Percentiles rank a stretch among this genome's conserved stretches.
Evolutionary conservation across 768 basidiomycete species (phyloP).

Genomic region (Kwoniella dendrophila): DNA sequence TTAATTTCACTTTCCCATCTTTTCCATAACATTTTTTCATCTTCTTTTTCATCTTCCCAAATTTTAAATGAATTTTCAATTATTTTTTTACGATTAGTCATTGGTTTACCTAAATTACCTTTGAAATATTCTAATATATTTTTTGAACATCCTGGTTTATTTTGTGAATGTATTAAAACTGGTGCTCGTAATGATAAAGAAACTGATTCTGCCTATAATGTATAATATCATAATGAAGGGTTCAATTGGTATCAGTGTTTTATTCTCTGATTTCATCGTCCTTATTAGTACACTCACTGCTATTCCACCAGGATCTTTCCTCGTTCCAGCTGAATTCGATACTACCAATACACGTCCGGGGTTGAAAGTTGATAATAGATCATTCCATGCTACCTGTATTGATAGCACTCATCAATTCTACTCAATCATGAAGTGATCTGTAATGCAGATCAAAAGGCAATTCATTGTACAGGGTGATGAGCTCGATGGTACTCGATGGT

Average conservation of each 20-base stretch:
- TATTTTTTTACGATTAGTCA: slow-evolving; percentile 16
- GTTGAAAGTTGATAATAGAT: slow-evolving; percentile 73
- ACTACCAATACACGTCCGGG: slow-evolving; percentile 81
- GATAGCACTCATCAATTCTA: not conserved
- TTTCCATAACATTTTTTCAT: slow-evolving; percentile 54
- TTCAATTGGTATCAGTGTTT: not conserved
- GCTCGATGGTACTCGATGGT: not conserved
- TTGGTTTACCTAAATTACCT: slow-evolving; percentile 59
- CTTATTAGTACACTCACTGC: slow-evolving; percentile 62
- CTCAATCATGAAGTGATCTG: not conserved
- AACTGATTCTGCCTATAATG: slow-evolving; percentile 80
- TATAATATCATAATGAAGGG: not conserved
- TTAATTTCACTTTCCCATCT: slow-evolving; percentile 25
- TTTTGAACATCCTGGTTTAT: slow-evolving; percentile 80
- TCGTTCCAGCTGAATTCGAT: slow-evolving; percentile 88
- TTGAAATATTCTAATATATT: slow-evolving; percentile 74
- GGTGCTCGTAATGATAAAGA: slow-evolving; percentile 74
- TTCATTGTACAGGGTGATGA: not conserved
- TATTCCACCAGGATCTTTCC: slow-evolving; percentile 69
- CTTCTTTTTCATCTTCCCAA: slow-evolving; percentile 25
- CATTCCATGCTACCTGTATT: slow-evolving; percentile 64
- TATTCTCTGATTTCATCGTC: not conserved
- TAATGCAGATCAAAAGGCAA: too few species aligned
- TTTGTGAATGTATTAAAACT: slow-evolving; percentile 72
- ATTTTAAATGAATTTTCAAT: slow-evolving; percentile 52